A percentile compares a stretch with the other conserved stretches of the same genome.
These are phyloP conservation scores for Pyrenophora teres DNA, from an alignment of 2,329 filamentous ascomycete species.

Conservation along the genomic window DNA sequence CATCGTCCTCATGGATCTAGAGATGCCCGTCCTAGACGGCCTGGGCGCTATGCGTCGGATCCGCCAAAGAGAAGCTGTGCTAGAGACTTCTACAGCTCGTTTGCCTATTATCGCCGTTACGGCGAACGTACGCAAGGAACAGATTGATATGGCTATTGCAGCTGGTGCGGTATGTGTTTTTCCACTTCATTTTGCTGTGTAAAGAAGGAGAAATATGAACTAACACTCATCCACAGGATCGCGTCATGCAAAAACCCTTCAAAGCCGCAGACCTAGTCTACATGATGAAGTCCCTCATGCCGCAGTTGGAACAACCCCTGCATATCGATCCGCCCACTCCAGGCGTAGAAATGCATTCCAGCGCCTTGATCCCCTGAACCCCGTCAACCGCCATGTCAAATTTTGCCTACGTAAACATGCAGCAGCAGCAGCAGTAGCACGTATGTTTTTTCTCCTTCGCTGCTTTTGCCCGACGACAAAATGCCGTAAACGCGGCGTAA, in stretches of 20 bases:
- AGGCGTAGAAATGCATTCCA: conserved; percentile 10
- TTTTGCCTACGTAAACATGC: too few species aligned
- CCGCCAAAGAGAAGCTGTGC: conserved; percentile 46
- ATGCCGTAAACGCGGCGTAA: too few species aligned
- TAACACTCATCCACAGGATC: conserved; percentile 25
- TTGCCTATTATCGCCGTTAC: conserved; percentile 47
- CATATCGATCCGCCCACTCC: conserved; percentile 25
- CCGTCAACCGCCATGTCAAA: too few species aligned
- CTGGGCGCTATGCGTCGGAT: conserved; percentile 53
- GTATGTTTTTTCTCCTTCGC: too few species aligned
- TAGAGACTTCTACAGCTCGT: conserved; percentile 12
- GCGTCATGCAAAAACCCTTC: conserved; percentile 46
- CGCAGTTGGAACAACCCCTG: conserved; percentile 24
- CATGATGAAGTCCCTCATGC: conserved; percentile 43
- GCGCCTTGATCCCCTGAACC: conserved; percentile 23
- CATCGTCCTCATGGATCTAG: conserved; percentile 55
- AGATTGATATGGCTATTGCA: conserved; percentile 41
- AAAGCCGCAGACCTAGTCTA: conserved; percentile 41
- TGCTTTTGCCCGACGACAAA: too few species aligned
- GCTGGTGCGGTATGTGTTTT: conserved; percentile 38
- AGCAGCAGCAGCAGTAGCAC: too few species aligned
- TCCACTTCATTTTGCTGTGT: too few species aligned
- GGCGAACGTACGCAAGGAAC: conserved; percentile 45
- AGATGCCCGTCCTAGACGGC: conserved; percentile 61
- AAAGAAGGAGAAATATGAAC: background rate